Evolutionary conservation across 805 yeast genomes (phyloP), one percentile per base, ranked within the genome.

Genomic region (Cyberlindnera galapagoensis): DNA sequence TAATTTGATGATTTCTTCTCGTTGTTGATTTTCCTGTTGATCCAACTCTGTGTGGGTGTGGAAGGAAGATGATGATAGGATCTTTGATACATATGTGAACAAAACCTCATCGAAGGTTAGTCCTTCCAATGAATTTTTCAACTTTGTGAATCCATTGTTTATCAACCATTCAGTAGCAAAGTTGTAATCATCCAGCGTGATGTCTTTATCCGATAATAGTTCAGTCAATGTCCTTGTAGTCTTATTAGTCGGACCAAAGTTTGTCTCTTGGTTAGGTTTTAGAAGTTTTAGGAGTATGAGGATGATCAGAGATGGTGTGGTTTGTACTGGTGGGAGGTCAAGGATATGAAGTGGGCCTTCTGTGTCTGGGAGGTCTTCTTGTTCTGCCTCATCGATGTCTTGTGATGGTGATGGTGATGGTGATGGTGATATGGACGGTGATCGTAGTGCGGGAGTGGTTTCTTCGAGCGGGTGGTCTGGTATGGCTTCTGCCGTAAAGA

Each of bases 251-350:
- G 41, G 38, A 13, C 59, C 51, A 51, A 81, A 79, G 51, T 81
- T 76, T 36, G 65, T 63, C 17, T 69, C 67, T 15, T 61, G 63
- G 14, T 63, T 65, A 0, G 74, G 75, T 5, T 68, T 52, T 23
- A 81, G 52, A 3, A 80, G 56, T 26, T 59, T 52, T 4, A 82
- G 52, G 1, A 78, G 45, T 2, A 67, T 52, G 3, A 57, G 12
- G n/a, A n/a, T n/a, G n/a, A n/a, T n/a, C n/a, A n/a, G n/a, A n/a
- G n/a, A n/a, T n/a, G n/a, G n/a, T n/a, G n/a, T n/a, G n/a, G n/a
- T n/a, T n/a, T n/a, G n/a, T n/a, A n/a, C 40, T 4, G 54, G 45
- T 0, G 92, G 90, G 3, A 81, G 54, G 46, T 82, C 90, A 5
- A 78, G 58, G 0, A 69, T 47, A 36, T 76, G 79, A 2, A 78